phyloP scores from a whole-genome alignment of 164 flowering plant genomes.

The Kalanchoe fedtschenkoi region DNA sequence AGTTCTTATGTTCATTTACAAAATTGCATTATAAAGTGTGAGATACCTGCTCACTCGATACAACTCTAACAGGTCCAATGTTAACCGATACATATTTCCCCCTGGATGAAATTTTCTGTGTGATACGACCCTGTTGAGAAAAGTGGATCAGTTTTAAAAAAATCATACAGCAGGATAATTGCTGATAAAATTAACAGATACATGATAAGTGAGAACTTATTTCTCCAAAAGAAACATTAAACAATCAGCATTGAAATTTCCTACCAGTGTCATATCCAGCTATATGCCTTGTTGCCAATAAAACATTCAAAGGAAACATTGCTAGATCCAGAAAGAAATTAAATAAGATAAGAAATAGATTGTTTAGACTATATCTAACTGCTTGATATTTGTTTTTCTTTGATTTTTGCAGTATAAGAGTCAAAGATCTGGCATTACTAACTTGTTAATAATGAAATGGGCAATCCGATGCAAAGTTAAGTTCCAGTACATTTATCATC shows the following conservation, averaged over 20 bases:
- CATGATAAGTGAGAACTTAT: background rate
- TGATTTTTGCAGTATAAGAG: too few relatives aligned
- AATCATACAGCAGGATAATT: background rate
- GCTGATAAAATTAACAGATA: background rate
- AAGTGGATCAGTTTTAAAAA: background rate
- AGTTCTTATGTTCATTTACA: background rate
- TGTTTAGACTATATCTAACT: too few relatives aligned
- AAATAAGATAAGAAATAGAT: too few relatives aligned
- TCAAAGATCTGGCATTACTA: too few relatives aligned
- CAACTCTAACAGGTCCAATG: constrained; percentile 83
- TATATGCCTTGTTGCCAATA: too few relatives aligned
- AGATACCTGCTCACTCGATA: constrained; percentile 89
- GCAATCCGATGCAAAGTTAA: too few relatives aligned
- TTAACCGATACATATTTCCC: constrained; percentile 97
- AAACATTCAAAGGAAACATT: too few relatives aligned
- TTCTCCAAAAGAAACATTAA: background rate
- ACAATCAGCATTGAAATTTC: background rate
- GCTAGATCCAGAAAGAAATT: too few relatives aligned
- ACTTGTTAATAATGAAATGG: too few relatives aligned
- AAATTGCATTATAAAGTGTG: constrained; percentile 2
- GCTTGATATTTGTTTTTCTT: too few relatives aligned
- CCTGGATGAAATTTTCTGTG: constrained; percentile 68
- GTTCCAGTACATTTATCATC: too few relatives aligned
- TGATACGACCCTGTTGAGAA: constrained; percentile 49
- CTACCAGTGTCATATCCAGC: too few relatives aligned